Percentiles rank a stretch among this genome's conserved stretches.
phyloP scores from a whole-genome alignment of 106 monocot species.

The Dendrobium chrysotoxum region DNA sequence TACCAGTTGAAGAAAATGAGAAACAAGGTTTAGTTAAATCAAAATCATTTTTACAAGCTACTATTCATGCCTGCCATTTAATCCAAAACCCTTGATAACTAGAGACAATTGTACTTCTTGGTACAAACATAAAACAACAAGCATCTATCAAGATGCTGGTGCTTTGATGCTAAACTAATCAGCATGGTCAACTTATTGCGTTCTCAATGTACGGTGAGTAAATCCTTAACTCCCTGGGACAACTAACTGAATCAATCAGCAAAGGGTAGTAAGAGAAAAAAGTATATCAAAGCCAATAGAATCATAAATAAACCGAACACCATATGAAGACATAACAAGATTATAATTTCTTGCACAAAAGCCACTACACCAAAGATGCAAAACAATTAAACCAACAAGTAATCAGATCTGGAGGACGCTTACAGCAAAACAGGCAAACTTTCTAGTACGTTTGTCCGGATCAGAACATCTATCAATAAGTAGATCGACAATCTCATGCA shows the following conservation, averaged over 20 bases:
- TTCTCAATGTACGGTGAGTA: not conserved
- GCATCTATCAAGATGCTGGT: not conserved
- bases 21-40: not conserved
- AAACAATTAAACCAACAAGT: slow-evolving; percentile 3
- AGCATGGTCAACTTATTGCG: too few species aligned
- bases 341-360: not conserved
- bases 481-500: slow-evolving; percentile 54
- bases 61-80: too few species aligned
- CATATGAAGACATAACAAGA: not conserved
- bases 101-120: too few species aligned
- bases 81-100: too few species aligned
- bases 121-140: not conserved
- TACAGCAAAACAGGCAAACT: slow-evolving; percentile 99
- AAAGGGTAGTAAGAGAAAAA: too few species aligned
- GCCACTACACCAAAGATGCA: not conserved
- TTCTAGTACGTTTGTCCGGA: slow-evolving; percentile 85
- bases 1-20: not conserved
- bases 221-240: not conserved
- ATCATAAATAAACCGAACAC: too few species aligned
- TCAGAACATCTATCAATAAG: slow-evolving; percentile 90
- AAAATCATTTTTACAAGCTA: too few species aligned
- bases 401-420: slow-evolving; percentile 17
- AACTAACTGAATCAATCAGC: not conserved
- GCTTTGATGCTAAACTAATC: too few species aligned
- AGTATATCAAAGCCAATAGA: too few species aligned